Evolutionary conservation across 2,329 filamentous ascomycete species (phyloP), one percentile per base, ranked within the genome.

Genomic region (Xylogone sp.): DNA sequence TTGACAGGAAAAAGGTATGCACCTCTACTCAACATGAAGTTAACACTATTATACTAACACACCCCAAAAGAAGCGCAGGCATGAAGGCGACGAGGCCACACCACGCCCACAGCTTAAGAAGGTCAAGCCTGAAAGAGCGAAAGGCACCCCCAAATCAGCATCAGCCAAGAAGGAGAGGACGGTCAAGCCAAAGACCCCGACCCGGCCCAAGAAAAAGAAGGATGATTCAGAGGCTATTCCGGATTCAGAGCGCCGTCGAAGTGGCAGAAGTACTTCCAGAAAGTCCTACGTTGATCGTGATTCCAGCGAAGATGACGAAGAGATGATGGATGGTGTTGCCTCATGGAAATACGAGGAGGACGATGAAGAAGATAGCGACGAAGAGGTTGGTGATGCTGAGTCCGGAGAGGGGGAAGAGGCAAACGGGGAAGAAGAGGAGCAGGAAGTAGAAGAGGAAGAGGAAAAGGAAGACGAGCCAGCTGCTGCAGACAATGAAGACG

Each of bases 1-100:
- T 72, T 16, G 72, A 95, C 68, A 90, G 86, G 75, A 75, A 73
- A 24, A 82, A 76, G 70, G 69, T 65, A 56, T 63, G 65, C 34
- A 39, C 34, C 4, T 63, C 59, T 31, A 55, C 61, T 1, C 53
- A 50, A 34, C 46, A 31, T 45, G 20, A 48, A 43, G 49, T 50
- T 49, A 52, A 50, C 6, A 27, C 10, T 27, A 27, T 27, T 5
- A 6, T 6, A 27, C 31, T 39, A 13, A 49, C 48, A 22, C 34
- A 52, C 56, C 49, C 51, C 59, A 5, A 50, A 54, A 63, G 45
- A 67, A 67, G 45, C 64, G 64, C 53, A 63, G 61, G 34, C 48
- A 53, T 10, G 56, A 59, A 20, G 61, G 63, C 34, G 34, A 56
- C 49, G 56, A 61, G 47, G 52, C 60, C 43, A 57, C 63, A 44